phyloP scores from a whole-genome alignment of 2,329 filamentous ascomycete genomes.

The Elsinoe ampelina region DNA sequence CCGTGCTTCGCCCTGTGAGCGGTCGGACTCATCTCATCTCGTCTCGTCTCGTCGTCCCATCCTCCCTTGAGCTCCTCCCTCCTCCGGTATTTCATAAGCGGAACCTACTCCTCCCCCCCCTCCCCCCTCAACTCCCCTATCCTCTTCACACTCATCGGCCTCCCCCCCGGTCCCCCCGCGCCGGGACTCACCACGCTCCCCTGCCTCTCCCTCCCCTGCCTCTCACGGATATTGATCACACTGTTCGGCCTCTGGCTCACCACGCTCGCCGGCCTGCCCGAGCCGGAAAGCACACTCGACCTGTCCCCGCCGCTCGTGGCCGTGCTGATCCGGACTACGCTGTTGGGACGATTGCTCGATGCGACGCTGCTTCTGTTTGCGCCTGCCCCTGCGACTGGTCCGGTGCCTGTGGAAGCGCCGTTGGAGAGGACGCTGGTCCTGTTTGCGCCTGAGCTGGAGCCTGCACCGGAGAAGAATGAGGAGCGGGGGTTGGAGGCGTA shows the following conservation, averaged over 20 bases:
- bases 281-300: not conserved
- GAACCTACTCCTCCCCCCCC: conserved; percentile 35
- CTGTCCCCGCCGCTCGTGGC: not conserved
- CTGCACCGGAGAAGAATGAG: not conserved
- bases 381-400: no score
- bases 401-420: not conserved
- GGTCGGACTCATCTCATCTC: no score
- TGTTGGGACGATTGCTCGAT: not conserved
- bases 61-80: no score
- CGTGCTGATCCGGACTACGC: not conserved
- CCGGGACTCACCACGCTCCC: not conserved
- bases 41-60: no score
- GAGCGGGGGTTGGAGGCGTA: conserved; percentile 1
- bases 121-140: conserved; percentile 7
- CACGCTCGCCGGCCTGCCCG: not conserved
- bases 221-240: conserved; percentile 4
- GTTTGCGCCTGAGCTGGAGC: not conserved
- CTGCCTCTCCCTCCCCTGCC: conserved; percentile 3
- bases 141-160: conserved; percentile 3
- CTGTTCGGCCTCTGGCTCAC: conserved; percentile 6
- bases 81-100: no score
- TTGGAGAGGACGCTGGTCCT: not conserved
- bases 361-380: not conserved
- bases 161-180: not conserved
- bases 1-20: no score